Evolutionary conservation across 306 rosid genomes (phyloP), one percentile per base, ranked within the genome.

Genomic region (Pachyrhizus erosus): DNA sequence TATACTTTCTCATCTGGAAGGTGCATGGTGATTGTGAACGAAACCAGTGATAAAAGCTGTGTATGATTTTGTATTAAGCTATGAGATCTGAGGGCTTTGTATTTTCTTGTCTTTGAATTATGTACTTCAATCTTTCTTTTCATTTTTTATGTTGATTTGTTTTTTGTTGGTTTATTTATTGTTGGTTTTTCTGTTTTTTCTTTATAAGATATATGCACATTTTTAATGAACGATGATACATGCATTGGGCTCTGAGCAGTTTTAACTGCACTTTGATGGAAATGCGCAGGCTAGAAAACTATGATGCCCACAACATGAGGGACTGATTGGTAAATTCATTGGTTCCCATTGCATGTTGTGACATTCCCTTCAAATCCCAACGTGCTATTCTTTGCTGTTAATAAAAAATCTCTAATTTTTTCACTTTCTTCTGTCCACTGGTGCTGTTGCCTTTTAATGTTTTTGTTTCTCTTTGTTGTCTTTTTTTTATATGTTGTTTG

Each of bases 191-290:
- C n/a, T n/a, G n/a, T 0, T 13, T 37, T 7, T 37, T 34, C 24
- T n/a, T n/a, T n/a, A n/a, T n/a, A n/a, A n/a, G n/a, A n/a, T n/a
- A n/a, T n/a, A n/a, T n/a, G n/a, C n/a, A n/a, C n/a, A 33, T 13
- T 3, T 11, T 10, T 20, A 8, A 49, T 34, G 76, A 61, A 79
- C 64, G 81, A 82, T 84, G 88, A 79, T 69, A 67, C 46, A 21
- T 11, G 80, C 86, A 76, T 86, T 88, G 82, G 82, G 65, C 84
- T 83, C 79, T 88, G 86, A 82, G 62, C 78, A 79, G 83, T 75
- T 33, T 48, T 66, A 48, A 39, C 61, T 82, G 72, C 48, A 46
- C 55, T 87, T 55, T 85, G 84, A 80, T 82, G 88, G 76, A 80
- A 80, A 76, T 72, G 70, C 61, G 20, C 43, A 57, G 81, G 55